Base-by-base conservation (phyloP, 345 rosid species). In the Eutrema heterophyllum region DNA sequence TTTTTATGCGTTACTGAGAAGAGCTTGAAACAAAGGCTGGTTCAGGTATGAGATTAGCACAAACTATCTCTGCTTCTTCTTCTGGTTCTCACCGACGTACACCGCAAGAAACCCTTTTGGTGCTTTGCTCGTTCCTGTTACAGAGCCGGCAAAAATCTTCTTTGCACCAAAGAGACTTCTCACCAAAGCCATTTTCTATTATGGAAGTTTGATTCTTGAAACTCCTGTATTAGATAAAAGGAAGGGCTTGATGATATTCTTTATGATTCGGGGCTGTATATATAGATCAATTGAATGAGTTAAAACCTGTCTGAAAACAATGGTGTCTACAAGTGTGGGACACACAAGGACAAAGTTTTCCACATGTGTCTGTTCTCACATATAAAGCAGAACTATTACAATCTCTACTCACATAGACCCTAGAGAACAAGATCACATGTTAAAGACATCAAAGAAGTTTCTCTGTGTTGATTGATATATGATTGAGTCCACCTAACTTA, bases 11-110 rank as follows among this genome's bases (percentile, higher is more conserved):
- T 60, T 79, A 9, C 62, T 61, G 9, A 86, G 73, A 75, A 84
- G 67, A 46, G 58, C 71, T 54, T 78, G 89, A 44, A 87, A 87
- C 4, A 68, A 74, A 50, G 85, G 78, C 33, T 82, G 66, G 48
- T 72, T 83, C 66, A 83, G 57, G 64, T 67, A 75, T 5, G 84
- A 82, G 0, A 87, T 52, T 4, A 89, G 90, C 12, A 87, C 76
- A 45, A 83, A 15, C 18, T 69, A 81, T 57, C 83, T 72, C 64
- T 82, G 84, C 79, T 71, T 83, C 51, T 71, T 39, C 9, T n/a
- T 54, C 6, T 70, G 67, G 12, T 4, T 43, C 40, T 82, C 88
- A 15, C 88, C 87, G n/a, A 86, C 85, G 63, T 86, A 86, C 6
- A 83, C 82, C 5, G 76, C 84, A 49, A 83, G 38, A 65, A 77